Evolutionary conservation across 1,284 basidiomycete genomes (phyloP).

Genomic region (Rhodotorula mucilaginosa): DNA sequence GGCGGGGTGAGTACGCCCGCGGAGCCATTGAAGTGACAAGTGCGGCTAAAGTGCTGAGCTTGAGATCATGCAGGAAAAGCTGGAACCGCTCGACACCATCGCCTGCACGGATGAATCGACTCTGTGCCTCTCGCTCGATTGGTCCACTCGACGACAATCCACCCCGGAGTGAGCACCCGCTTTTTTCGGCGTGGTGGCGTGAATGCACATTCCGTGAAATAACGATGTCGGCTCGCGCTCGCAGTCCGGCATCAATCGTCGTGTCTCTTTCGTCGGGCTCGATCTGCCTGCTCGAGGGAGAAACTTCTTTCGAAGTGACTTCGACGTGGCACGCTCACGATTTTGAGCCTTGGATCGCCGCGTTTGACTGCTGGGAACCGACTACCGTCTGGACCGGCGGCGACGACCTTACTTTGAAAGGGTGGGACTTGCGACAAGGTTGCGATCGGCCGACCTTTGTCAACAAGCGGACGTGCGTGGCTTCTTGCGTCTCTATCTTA

Average conservation of each 20-base stretch:
- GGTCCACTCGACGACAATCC: slow-evolving; percentile 64
- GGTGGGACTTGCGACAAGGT: slow-evolving; percentile 81
- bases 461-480: slow-evolving; percentile 64
- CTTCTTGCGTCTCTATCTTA: background rate
- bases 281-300: slow-evolving; percentile 59
- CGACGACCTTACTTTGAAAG: slow-evolving; percentile 85
- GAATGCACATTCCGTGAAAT: background rate
- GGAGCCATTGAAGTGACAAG: background rate
- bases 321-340: slow-evolving; percentile 83
- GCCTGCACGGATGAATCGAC: slow-evolving; percentile 60
- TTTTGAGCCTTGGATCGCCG: slow-evolving; percentile 89
- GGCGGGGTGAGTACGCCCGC: slow-evolving; percentile 53
- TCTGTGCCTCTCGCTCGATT: slow-evolving; percentile 82
- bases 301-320: slow-evolving; percentile 51
- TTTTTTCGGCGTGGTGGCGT: slow-evolving; percentile 11
- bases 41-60: background rate
- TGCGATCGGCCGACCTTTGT: slow-evolving; percentile 63
- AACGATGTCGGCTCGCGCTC: background rate
- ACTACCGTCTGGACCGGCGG: slow-evolving; percentile 85
- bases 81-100: slow-evolving; percentile 58
- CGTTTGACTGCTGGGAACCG: slow-evolving; percentile 80
- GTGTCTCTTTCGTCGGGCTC: slow-evolving; percentile 77
- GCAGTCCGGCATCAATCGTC: slow-evolving; percentile 53
- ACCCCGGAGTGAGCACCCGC: slow-evolving; percentile 8
- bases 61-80: slow-evolving; percentile 49